Evolutionary conservation across 495 filamentous ascomycete species (phyloP), one percentile per base, ranked within the genome.

Genomic region (Aspergillus avenaceus): DNA sequence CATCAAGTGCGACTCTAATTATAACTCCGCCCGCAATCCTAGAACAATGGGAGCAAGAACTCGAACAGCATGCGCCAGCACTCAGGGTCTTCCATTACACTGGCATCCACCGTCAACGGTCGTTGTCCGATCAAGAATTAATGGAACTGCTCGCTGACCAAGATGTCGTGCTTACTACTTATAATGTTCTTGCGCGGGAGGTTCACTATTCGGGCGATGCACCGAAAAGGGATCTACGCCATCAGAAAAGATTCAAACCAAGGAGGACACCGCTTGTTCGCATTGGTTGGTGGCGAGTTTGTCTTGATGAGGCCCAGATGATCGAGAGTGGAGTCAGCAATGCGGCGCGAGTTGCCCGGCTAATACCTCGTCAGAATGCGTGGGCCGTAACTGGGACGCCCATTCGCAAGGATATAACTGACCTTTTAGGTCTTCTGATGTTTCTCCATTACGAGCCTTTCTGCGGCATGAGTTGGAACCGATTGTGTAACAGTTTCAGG

Each of bases 381-480:
- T 97, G 93, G 93, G 89, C 83, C 22, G 82, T 98, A n/a, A 90
- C 90, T 3, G 93, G 92, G 16, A 98, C 93, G 0, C 93, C 93
- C 1, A 74, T 96, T 19, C 82, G 84, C 46, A 91, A 87, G 59
- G 78, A 91, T 47, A 78, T 91, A 8, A 81, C 84, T 26, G 83
- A 81, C 45, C 55, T 80, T 4, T 73, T 76, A 62, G 86, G 90
- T 0, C 79, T 97, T 11, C 63, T 98, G 1, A 69, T 83, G 1
- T 98, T 98, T 47, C 78, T 98, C 11, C 79, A 80, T 21, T 88
- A 85, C 51, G 76, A 90, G 46, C 91, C 91, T 0, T 91, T 85
- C 42, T 78, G 80, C 70, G 47, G 80, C 60, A 77, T 72, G 41
- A 73, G 87, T 7, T 95, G 89, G 89, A 77, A 79, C 23, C 70